Percentiles rank a stretch among this genome's conserved stretches.
These are phyloP conservation scores for Scutellaria barbata DNA, from an alignment of 257 asterid species.

Conservation along the genomic window DNA sequence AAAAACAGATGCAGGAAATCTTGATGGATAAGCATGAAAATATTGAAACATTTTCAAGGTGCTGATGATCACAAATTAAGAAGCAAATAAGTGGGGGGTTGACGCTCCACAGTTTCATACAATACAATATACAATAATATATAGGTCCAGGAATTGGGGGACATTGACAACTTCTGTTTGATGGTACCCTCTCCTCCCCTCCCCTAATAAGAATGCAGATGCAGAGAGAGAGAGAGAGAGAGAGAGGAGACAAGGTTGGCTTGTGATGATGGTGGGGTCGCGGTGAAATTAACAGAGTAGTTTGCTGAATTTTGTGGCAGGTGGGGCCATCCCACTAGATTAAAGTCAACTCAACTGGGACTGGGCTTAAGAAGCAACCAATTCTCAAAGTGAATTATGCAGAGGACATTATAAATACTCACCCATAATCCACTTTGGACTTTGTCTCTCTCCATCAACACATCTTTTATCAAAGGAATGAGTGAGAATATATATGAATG, in stretches of 20 bases:
- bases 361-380: not conserved
- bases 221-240: not conserved
- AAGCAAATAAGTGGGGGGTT: conserved; percentile 35
- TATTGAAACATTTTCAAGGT: conserved; percentile 25
- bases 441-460: conserved; percentile 12
- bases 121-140: not conserved
- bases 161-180: conserved; percentile 44
- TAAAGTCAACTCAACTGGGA: conserved; percentile 40
- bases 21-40: conserved; percentile 36
- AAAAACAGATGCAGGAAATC: not conserved
- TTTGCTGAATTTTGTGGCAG: conserved; percentile 39
- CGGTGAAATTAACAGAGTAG: conserved; percentile 2
- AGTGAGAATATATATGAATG: not conserved
- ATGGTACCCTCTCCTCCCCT: conserved; percentile 58
- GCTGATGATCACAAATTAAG: conserved; percentile 28
- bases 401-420: conserved; percentile 42
- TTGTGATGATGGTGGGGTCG: conserved; percentile 37
- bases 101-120: conserved; percentile 28
- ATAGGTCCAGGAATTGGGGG: conserved; percentile 45
- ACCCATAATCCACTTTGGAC: conserved; percentile 18
- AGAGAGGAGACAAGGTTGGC: not conserved
- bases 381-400: not conserved
- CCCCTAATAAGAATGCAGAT: conserved; percentile 33
- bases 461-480: not conserved
- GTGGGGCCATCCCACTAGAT: conserved; percentile 44